Percentiles rank a stretch among this genome's conserved stretches.
These are phyloP conservation scores for Takashimella tepidaria DNA, from an alignment of 1,284 basidiomycete species.

Conservation along the genomic window DNA sequence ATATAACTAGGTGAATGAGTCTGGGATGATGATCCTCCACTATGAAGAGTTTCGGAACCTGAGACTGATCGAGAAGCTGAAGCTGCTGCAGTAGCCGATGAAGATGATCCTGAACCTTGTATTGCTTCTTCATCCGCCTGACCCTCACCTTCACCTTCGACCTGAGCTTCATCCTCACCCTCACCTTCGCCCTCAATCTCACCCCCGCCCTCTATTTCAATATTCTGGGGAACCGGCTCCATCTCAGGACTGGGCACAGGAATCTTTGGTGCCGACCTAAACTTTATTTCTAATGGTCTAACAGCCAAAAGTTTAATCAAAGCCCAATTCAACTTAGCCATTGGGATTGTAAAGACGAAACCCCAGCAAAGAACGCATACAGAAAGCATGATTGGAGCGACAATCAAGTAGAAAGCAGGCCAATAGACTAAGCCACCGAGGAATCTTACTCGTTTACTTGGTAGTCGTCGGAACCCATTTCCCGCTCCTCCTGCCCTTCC, in stretches of 20 bases:
- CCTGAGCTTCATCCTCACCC: slow-evolving; percentile 17
- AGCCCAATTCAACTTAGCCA: slow-evolving; percentile 96
- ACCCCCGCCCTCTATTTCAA: slow-evolving; percentile 26
- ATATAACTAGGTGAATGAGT: slow-evolving; percentile 49
- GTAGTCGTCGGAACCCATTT: slow-evolving; percentile 25
- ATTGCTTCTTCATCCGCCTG: no score
- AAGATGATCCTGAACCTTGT: no score
- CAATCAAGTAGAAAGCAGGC: slow-evolving; percentile 64
- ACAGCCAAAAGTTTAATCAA: slow-evolving; percentile 76
- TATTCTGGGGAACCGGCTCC: slow-evolving; percentile 11
- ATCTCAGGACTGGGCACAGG: slow-evolving; percentile 27
- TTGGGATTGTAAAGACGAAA: slow-evolving; percentile 89
- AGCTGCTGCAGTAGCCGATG: no score
- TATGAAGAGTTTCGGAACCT: slow-evolving; percentile 21
- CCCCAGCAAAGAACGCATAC: slow-evolving; percentile 90
- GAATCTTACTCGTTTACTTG: slow-evolving; percentile 43
- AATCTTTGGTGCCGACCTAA: slow-evolving; percentile 57
- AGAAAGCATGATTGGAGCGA: slow-evolving; percentile 81
- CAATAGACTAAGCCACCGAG: slow-evolving; percentile 66
- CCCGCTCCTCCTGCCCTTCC: no score
- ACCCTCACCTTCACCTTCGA: slow-evolving; percentile 13
- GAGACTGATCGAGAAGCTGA: slow-evolving; percentile 7
- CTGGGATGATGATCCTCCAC: slow-evolving; percentile 7
- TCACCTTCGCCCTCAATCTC: slow-evolving; percentile 29
- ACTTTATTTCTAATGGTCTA: slow-evolving; percentile 81